Percentiles rank a stretch among this genome's conserved stretches.
phyloP scores from a whole-genome alignment of 345 rosid genomes.

The Chamaenerion angustifolium region DNA sequence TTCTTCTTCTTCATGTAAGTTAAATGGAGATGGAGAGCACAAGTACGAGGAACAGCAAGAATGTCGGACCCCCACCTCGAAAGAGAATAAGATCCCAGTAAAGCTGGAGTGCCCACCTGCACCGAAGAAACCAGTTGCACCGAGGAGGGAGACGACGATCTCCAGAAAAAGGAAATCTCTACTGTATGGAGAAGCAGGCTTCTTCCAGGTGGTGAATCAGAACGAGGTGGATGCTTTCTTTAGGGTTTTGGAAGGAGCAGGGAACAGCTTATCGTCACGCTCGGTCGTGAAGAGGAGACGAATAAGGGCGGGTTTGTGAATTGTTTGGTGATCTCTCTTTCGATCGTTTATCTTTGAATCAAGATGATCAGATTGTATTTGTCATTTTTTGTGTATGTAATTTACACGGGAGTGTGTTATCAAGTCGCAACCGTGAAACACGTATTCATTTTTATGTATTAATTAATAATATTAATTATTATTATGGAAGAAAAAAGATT shows the following conservation, averaged over 20 bases:
- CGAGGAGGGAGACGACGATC: background rate
- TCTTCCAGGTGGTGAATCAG: slow-evolving; percentile 1
- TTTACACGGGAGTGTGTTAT: background rate
- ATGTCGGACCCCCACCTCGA: slow-evolving; percentile 10
- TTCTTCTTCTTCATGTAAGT: too few relatives aligned
- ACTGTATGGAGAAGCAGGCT: background rate
- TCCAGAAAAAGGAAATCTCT: background rate
- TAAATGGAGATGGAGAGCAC: background rate
- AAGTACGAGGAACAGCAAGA: background rate
- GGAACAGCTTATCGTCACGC: background rate
- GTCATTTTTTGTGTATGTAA: background rate
- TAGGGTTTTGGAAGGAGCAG: slow-evolving; percentile 4
- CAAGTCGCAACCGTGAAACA: too few relatives aligned
- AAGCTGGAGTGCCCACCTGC: slow-evolving; percentile 6
- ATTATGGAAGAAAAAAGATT: too few relatives aligned
- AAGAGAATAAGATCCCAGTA: slow-evolving; percentile 6
- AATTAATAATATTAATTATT: too few relatives aligned
- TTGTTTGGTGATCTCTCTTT: too few relatives aligned
- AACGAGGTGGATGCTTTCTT: slow-evolving; percentile 10
- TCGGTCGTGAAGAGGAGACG: slow-evolving; percentile 5
- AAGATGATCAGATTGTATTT: background rate
- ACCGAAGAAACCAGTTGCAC: slow-evolving; percentile 4
- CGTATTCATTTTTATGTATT: too few relatives aligned
- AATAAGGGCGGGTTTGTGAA: slow-evolving; percentile 1
- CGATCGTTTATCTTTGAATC: background rate